Base-by-base conservation (phyloP, 345 rosid genomes). In the rapeseed (Brassica napus) region DNA sequence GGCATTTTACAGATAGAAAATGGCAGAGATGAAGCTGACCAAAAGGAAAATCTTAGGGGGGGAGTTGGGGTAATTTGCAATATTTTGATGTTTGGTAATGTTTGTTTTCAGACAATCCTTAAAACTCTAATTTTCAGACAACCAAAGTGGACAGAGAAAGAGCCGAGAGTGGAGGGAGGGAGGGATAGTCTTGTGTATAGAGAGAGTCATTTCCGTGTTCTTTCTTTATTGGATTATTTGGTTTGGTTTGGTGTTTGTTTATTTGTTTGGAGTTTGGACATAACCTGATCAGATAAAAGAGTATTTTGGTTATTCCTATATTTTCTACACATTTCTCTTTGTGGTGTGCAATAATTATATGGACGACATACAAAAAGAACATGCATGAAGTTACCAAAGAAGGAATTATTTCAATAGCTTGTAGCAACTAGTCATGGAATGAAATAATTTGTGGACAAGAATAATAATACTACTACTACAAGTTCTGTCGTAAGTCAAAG, bases 1-100 rank as follows among this genome's bases (percentile, higher is more conserved):
- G 57, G 16, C 15, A 3, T 77, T 68, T 73, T 81, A 80, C 97
- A 95, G 99, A 90, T 83, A 87, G 89, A 79, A 94, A 89, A 76
- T 93, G 99, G 98, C 92, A 86, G 82, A 88, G 97, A 85, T 80
- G 68, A 80, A 61, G 57, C 6, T 26, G 65, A 69, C 47, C 44
- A 8, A 16, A 79, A 31, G 26, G 16, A 24, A 63, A 68, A 62
- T 4, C 21, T 34, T 74, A 54, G 37, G 52, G 49, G 11, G 52
- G 47, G 42, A 54, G 39, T 49, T 49, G 2, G 2, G 18, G 3
- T 49, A 49, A 12, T 47, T 47, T 47, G 54, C 54, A 47, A 49
- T 18, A 74, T 79, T 79, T 65, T 75, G 72, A 69, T 69, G 37
- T 14, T 39, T 69, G 79, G 44, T 75, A 37, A 37, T 69, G 71